Conservation (phyloP, 2,329 filamentous ascomycete genomes). For the Claviceps fusiformis region DNA sequence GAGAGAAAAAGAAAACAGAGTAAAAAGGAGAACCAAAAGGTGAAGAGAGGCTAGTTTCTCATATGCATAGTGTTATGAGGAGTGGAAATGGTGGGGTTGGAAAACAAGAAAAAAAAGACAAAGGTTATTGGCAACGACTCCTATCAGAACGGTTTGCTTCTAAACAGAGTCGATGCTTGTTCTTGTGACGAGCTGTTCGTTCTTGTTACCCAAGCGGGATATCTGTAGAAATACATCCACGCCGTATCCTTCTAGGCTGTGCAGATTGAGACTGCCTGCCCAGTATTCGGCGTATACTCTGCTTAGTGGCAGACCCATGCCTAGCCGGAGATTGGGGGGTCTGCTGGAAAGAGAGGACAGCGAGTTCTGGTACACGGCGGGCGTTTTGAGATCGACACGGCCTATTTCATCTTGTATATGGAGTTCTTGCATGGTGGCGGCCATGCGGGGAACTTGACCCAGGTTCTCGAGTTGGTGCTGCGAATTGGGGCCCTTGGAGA, state of each 20-base stretch:
- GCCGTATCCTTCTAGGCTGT: conserved; percentile 89
- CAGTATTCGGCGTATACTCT: conserved; percentile 95
- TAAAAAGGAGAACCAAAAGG: no score
- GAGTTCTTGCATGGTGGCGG: conserved; percentile 85
- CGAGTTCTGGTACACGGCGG: conserved; percentile 40
- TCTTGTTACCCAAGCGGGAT: conserved; percentile 92
- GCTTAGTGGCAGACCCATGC: conserved; percentile 88
- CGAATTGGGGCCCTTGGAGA: conserved; percentile 79
- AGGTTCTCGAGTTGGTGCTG: conserved; percentile 72
- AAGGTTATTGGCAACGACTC: no score
- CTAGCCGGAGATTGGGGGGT: conserved; percentile 74
- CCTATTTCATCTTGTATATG: conserved; percentile 32
- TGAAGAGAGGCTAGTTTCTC: no score
- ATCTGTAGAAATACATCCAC: conserved; percentile 95
- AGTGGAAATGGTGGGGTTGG: no score
- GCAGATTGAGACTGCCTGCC: conserved; percentile 82
- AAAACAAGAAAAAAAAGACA: no score
- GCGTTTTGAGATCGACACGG: conserved; percentile 27
- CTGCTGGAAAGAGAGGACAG: conserved; percentile 66
- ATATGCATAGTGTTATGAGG: no score
- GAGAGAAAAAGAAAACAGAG: no score
- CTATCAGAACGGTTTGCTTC: no score
- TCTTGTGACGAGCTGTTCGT: conserved; percentile 75
- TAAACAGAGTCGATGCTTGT: conserved; percentile 62
- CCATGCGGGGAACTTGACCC: conserved; percentile 74